These are phyloP conservation scores for Albophoma yamanashiensis DNA, from an alignment of 2,329 filamentous ascomycete species.

Conservation along the genomic window DNA sequence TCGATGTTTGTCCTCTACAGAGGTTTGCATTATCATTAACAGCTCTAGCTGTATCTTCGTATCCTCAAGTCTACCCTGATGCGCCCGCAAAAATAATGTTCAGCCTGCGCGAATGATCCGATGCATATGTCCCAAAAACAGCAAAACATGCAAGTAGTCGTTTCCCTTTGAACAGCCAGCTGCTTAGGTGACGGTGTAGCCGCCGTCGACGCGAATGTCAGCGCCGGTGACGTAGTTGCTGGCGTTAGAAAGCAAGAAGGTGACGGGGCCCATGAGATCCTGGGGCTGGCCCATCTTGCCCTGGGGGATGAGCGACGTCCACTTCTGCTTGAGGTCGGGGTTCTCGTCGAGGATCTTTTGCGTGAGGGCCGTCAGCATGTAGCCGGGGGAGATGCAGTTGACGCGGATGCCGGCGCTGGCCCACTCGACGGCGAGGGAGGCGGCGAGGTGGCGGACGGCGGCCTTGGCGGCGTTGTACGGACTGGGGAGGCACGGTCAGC, in stretches of 20 bases:
- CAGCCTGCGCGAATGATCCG: not conserved
- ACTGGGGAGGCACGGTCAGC: slow-evolving; percentile 17
- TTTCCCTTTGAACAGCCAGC: not conserved
- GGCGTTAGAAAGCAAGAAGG: slow-evolving; percentile 75
- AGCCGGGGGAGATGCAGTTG: slow-evolving; percentile 90
- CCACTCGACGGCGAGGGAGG: slow-evolving; percentile 90
- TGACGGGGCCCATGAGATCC: slow-evolving; percentile 88
- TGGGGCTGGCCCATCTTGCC: slow-evolving; percentile 89
- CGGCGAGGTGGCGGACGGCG: slow-evolving; percentile 77
- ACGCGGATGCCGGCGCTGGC: slow-evolving; percentile 78
- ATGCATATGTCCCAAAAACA: not conserved
- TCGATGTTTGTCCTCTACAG: not conserved
- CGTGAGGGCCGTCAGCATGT: slow-evolving; percentile 93
- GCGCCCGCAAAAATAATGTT: not conserved
- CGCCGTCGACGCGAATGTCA: slow-evolving; percentile 74
- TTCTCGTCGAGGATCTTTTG: slow-evolving; percentile 92
- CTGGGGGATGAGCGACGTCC: slow-evolving; percentile 84
- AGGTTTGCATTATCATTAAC: not conserved
- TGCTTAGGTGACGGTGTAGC: slow-evolving; percentile 68
- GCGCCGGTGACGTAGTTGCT: slow-evolving; percentile 62
- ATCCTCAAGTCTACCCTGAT: not conserved
- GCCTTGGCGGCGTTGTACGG: slow-evolving; percentile 94
- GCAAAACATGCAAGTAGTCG: not conserved
- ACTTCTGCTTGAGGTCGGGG: slow-evolving; percentile 78
- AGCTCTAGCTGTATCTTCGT: not conserved